A percentile compares a stretch with the other conserved stretches of the same genome.
Evolutionary conservation across 192 early-diverging fungal species (phyloP).

Genomic region (Gigaspora rosea): DNA sequence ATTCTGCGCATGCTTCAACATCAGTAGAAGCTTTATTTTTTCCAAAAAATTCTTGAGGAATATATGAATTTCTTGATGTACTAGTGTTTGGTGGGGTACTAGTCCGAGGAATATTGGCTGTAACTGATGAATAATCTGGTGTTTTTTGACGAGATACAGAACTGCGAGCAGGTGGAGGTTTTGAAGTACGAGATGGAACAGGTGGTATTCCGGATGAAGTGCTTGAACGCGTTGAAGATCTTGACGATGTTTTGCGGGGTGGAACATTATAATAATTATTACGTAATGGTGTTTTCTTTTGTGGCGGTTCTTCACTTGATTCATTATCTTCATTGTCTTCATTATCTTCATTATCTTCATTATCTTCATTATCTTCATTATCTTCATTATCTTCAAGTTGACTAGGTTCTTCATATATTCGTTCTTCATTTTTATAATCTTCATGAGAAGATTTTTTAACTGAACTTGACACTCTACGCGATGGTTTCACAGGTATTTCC

Average conservation of each 20-base stretch:
- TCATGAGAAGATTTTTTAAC: conserved; percentile 32
- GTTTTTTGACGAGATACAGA: not conserved
- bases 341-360: not conserved
- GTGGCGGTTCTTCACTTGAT: conserved; percentile 31
- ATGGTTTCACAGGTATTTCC: conserved; percentile 42
- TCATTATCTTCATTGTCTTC: conserved; percentile 36
- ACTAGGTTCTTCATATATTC: too few relatives aligned
- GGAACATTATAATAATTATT: conserved; percentile 3
- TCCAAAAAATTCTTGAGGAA: conserved; percentile 44
- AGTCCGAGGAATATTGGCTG: conserved; percentile 26
- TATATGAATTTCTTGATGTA: conserved; percentile 49
- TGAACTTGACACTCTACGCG: conserved; percentile 26
- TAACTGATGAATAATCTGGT: not conserved
- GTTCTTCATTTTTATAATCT: conserved; percentile 28
- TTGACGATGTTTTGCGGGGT: conserved; percentile 7
- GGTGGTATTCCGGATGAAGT: conserved; percentile 6
- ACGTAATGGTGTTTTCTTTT: conserved; percentile 32
- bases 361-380: conserved; percentile 22
- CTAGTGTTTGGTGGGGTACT: conserved; percentile 40
- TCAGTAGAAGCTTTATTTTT: conserved; percentile 31
- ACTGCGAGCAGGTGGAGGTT: conserved; percentile 7
- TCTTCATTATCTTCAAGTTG: not conserved
- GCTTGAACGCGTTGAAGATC: not conserved
- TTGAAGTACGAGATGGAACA: conserved; percentile 26
- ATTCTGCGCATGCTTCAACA: conserved; percentile 55